Conservation (phyloP, 331 rosid species). For the Telfairia occidentalis region DNA sequence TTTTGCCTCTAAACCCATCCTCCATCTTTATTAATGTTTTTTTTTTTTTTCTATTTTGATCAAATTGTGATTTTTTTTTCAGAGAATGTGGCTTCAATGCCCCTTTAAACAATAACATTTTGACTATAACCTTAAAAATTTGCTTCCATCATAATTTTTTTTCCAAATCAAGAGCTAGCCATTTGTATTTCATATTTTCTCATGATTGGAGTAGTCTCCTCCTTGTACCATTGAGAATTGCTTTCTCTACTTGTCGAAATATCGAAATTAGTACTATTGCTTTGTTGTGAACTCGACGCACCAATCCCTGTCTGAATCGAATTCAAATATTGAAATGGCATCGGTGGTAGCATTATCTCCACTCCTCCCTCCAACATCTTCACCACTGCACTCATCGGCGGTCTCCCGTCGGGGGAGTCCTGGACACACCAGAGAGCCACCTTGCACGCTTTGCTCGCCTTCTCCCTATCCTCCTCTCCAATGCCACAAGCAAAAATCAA, state of each 20-base stretch:
- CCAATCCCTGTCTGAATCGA: background rate
- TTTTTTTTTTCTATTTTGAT: no score
- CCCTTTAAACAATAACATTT: no score
- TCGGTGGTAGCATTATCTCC: conserved; percentile 30
- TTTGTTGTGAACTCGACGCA: background rate
- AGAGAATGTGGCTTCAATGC: no score
- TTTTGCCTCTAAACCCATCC: no score
- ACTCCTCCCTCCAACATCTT: conserved; percentile 49
- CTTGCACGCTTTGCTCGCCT: conserved; percentile 30
- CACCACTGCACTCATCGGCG: conserved; percentile 43
- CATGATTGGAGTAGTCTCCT: conserved; percentile 7
- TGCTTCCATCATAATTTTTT: no score
- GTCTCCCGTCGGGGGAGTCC: conserved; percentile 32
- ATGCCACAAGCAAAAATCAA: conserved; percentile 40
- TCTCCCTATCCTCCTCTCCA: conserved; percentile 32
- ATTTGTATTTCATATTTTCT: conserved; percentile 11
- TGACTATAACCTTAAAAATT: no score
- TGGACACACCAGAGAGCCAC: conserved; percentile 58
- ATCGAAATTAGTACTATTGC: background rate
- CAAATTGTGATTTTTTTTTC: no score
- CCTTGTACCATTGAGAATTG: background rate
- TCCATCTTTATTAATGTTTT: no score
- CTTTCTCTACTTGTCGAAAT: background rate
- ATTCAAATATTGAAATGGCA: conserved; percentile 27
- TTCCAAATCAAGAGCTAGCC: conserved; percentile 1